phyloP scores from a whole-genome alignment of 1,284 basidiomycete species.

The Rhodotorula sp. region DNA sequence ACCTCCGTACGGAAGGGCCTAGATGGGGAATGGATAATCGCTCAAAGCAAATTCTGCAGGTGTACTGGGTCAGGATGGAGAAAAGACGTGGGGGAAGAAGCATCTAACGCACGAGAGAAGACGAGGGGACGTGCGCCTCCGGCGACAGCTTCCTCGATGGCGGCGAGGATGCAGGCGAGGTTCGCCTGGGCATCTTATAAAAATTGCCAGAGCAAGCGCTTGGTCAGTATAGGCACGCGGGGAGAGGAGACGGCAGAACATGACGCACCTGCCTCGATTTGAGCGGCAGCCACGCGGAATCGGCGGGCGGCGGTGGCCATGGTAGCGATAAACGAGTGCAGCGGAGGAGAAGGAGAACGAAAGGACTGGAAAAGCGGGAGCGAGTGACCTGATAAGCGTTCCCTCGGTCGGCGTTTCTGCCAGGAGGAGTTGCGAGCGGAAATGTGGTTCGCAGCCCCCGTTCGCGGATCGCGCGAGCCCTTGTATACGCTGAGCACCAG shows the following conservation, averaged over 20 bases:
- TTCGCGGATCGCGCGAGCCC: no score
- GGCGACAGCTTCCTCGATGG: slow-evolving; percentile 7
- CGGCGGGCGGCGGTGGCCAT: background rate
- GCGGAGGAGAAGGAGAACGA: background rate
- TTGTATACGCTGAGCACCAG: no score
- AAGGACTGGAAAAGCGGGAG: background rate
- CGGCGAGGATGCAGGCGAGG: background rate
- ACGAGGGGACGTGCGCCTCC: background rate
- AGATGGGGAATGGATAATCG: slow-evolving; percentile 16
- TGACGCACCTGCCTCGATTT: slow-evolving; percentile 4
- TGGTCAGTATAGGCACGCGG: background rate
- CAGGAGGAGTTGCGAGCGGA: no score
- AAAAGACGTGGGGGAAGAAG: background rate
- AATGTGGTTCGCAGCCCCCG: no score
- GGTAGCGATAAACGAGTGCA: no score
- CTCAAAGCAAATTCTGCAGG: slow-evolving; percentile 9
- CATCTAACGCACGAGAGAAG: slow-evolving; percentile 1
- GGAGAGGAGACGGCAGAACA: background rate
- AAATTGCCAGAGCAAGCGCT: background rate
- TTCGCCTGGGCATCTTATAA: slow-evolving; percentile 16
- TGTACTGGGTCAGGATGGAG: no score
- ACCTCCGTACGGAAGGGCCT: slow-evolving; percentile 7
- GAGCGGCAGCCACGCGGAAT: slow-evolving; percentile 10
- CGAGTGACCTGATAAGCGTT: background rate
- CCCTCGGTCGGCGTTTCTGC: no score